phyloP scores from a whole-genome alignment of 1,139 yeast genomes.

The Meyerozyma athensensis region DNA sequence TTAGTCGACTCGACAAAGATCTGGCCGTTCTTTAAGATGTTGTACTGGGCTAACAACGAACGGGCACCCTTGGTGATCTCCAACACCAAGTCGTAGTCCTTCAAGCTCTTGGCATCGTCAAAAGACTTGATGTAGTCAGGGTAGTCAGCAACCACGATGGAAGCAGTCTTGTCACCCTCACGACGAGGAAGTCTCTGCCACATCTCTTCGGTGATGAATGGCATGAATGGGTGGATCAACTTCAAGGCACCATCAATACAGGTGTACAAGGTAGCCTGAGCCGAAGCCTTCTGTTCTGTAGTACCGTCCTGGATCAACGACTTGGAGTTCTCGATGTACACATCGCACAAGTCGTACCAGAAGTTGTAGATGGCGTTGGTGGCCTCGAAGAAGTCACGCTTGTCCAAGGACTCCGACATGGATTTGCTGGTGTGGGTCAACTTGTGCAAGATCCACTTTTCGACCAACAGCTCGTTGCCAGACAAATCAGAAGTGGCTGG shows the following conservation, averaged over 20 bases:
- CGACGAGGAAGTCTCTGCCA: slow-evolving; percentile 98
- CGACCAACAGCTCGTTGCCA: slow-evolving; percentile 88
- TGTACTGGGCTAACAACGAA: slow-evolving; percentile 85
- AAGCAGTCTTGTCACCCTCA: slow-evolving; percentile 57
- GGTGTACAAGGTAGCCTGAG: slow-evolving; percentile 90
- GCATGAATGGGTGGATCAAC: slow-evolving; percentile 97
- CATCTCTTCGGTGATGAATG: slow-evolving; percentile 93
- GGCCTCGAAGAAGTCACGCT: slow-evolving; percentile 84
- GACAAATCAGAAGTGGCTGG: slow-evolving; percentile 57
- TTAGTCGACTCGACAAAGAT: slow-evolving; percentile 70
- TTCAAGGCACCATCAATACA: slow-evolving; percentile 88
- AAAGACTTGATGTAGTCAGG: slow-evolving; percentile 63
- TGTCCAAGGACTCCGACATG: slow-evolving; percentile 65
- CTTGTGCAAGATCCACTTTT: slow-evolving; percentile 93
- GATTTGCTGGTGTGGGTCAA: slow-evolving; percentile 65
- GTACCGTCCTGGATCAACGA: slow-evolving; percentile 88
- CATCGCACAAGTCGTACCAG: slow-evolving; percentile 97
- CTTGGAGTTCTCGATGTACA: slow-evolving; percentile 96
- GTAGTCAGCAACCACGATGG: slow-evolving; percentile 78
- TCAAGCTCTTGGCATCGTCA: slow-evolving; percentile 58
- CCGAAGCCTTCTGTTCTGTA: slow-evolving; percentile 76
- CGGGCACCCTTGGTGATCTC: slow-evolving; percentile 89
- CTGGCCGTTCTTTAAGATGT: slow-evolving; percentile 81
- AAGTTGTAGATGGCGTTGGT: slow-evolving; percentile 85
- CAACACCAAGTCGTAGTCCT: slow-evolving; percentile 77